Evolutionary conservation across 306 rosid species (phyloP).

Genomic region (Erythrophleum fordii): DNA sequence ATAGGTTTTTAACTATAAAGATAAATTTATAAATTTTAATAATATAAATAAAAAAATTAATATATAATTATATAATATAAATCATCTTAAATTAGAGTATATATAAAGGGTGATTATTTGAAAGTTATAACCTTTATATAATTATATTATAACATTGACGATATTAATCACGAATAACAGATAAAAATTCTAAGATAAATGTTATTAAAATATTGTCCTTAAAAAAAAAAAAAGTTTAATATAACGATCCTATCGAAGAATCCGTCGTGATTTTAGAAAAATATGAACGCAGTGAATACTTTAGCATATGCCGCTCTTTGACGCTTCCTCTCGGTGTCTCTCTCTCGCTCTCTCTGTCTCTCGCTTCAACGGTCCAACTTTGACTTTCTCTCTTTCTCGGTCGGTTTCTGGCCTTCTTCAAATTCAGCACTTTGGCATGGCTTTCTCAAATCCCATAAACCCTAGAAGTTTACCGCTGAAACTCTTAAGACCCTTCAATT

Average conservation of each 20-base stretch:
- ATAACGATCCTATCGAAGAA: neutral
- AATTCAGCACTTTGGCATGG: conserved; percentile 44
- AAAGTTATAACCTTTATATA: too few relatives aligned
- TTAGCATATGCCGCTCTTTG: conserved; percentile 27
- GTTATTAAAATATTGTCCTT: neutral
- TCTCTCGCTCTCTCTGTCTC: conserved; percentile 30
- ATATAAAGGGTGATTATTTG: too few relatives aligned
- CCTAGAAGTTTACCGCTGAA: conserved; percentile 30
- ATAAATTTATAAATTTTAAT: too few relatives aligned
- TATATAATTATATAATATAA: too few relatives aligned
- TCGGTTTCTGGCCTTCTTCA: conserved; percentile 27
- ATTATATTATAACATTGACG: too few relatives aligned
- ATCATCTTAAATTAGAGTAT: too few relatives aligned
- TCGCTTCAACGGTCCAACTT: conserved; percentile 70
- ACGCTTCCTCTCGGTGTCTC: conserved; percentile 26
- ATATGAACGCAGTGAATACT: conserved; percentile 6
- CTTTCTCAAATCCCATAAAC: conserved; percentile 48
- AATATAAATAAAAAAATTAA: too few relatives aligned
- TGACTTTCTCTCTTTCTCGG: conserved; percentile 48
- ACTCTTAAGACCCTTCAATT: neutral
- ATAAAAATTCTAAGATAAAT: neutral
- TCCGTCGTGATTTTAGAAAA: neutral
- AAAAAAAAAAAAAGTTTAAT: too few relatives aligned
- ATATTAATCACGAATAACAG: too few relatives aligned
- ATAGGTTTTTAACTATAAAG: too few relatives aligned